Evolutionary conservation across 805 yeast species (phyloP).

Genomic region (Scheffersomyces lignosus): DNA sequence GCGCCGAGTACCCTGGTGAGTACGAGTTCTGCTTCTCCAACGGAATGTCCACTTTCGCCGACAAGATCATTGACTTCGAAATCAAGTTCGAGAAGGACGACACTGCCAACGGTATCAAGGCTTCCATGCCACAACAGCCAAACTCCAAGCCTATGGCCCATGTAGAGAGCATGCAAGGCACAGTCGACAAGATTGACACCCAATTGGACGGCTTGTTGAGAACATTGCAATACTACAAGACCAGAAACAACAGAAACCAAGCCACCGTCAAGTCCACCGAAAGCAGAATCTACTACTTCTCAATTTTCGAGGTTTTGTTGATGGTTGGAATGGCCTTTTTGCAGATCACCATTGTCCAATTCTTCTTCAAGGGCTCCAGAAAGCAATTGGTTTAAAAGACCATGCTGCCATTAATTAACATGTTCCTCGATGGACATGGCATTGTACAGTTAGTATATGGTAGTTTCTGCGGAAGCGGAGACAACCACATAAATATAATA

Average conservation of each 20-base stretch:
- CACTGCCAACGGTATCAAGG: slow-evolving; percentile 43
- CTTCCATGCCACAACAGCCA: slow-evolving; percentile 58
- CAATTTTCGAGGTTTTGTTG: slow-evolving; percentile 65
- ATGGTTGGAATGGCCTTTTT: slow-evolving; percentile 74
- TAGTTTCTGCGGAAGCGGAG: no score
- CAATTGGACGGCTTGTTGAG: slow-evolving; percentile 58
- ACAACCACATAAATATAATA: no score
- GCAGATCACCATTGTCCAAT: slow-evolving; percentile 68
- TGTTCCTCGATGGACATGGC: no score
- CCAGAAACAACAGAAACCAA: slow-evolving; percentile 90
- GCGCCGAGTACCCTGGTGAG: slow-evolving; percentile 69
- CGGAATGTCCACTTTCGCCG: slow-evolving; percentile 78
- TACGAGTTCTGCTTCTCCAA: slow-evolving; percentile 85
- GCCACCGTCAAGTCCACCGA: slow-evolving; percentile 81
- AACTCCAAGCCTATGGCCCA: slow-evolving; percentile 50
- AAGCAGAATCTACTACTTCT: slow-evolving; percentile 73
- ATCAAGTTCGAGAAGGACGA: slow-evolving; percentile 52
- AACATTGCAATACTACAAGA: slow-evolving; percentile 76
- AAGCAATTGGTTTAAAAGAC: slow-evolving; percentile 53
- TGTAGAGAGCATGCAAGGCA: slow-evolving; percentile 51
- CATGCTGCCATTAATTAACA: no score
- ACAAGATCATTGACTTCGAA: slow-evolving; percentile 83
- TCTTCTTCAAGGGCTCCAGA: slow-evolving; percentile 70
- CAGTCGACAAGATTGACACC: slow-evolving; percentile 58
- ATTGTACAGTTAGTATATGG: background rate